A percentile compares a stretch with the other conserved stretches of the same genome.
These are phyloP conservation scores for Phytophthora parvispora DNA, from an alignment of 352 stramenopile genomes.

Conservation along the genomic window DNA sequence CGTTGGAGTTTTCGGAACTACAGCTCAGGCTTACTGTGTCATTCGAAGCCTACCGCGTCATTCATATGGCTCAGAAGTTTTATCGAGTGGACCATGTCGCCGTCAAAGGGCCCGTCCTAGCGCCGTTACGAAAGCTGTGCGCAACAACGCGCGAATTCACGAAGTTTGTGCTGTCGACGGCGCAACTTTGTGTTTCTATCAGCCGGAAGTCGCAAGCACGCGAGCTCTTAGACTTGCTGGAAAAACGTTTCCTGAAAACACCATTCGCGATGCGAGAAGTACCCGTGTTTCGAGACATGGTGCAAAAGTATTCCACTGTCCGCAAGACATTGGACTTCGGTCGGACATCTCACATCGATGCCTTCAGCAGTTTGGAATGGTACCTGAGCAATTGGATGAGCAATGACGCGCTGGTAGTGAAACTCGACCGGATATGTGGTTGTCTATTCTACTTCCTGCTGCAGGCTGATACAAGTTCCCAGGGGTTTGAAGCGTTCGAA, in stretches of 20 bases:
- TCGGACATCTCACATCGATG: not conserved
- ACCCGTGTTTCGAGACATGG: conserved; percentile 6
- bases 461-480: not conserved
- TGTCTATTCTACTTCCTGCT: conserved; percentile 10
- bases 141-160: conserved; percentile 10
- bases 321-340: conserved; percentile 8
- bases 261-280: conserved; percentile 5
- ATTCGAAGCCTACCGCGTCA: conserved; percentile 7
- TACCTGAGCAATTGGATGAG: conserved; percentile 14
- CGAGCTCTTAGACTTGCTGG: conserved; percentile 27
- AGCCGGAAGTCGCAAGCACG: conserved; percentile 10
- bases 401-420: not conserved
- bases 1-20: not conserved
- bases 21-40: not conserved
- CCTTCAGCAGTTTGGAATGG: conserved; percentile 17
- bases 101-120: not conserved
- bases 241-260: conserved; percentile 27
- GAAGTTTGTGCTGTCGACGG: conserved; percentile 18
- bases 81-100: conserved; percentile 17
- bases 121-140: conserved; percentile 14
- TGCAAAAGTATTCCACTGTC: conserved; percentile 9
- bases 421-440: conserved; percentile 6
- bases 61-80: conserved; percentile 38
- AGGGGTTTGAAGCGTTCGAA: conserved; percentile 5
- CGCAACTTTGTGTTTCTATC: conserved; percentile 13